Percentiles rank a stretch among this genome's conserved stretches.
phyloP scores from a whole-genome alignment of 192 early-diverging fungal species.

The Entomortierella lignicola region DNA sequence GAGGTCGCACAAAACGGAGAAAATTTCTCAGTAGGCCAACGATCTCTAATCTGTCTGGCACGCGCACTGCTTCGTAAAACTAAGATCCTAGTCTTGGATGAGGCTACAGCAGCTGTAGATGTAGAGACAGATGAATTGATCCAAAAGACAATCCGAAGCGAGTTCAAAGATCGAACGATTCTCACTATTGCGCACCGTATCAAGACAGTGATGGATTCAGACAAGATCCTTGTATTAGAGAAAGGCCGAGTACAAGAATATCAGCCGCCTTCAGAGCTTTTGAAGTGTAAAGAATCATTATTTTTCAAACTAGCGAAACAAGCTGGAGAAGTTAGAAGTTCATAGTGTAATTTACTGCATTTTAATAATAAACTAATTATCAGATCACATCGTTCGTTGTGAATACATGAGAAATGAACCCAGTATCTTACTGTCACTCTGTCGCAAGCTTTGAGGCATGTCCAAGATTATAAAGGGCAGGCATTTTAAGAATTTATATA shows the following conservation, averaged over 20 bases:
- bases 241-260: slow-evolving; percentile 42
- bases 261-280: slow-evolving; percentile 56
- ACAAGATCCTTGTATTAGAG: slow-evolving; percentile 54
- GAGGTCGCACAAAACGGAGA: slow-evolving; percentile 80
- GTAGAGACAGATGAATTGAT: slow-evolving; percentile 51
- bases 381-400: no score
- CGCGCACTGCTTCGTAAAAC: slow-evolving; percentile 78
- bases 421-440: no score
- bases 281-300: slow-evolving; percentile 48
- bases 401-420: no score
- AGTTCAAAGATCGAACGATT: slow-evolving; percentile 58
- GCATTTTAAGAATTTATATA: no score
- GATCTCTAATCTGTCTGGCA: slow-evolving; percentile 76
- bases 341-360: no score
- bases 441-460: no score
- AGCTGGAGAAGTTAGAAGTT: slow-evolving; percentile 25
- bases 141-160: slow-evolving; percentile 54
- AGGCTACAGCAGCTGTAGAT: slow-evolving; percentile 80
- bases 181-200: slow-evolving; percentile 68
- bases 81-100: slow-evolving; percentile 83
- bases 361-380: no score
- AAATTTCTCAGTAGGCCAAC: slow-evolving; percentile 86
- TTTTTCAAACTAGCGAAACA: slow-evolving; percentile 30
- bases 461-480: no score
- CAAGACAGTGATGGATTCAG: slow-evolving; percentile 55